Evolutionary conservation across 1,284 basidiomycete species (phyloP).

Genomic region (Cryptococcus floricola): DNA sequence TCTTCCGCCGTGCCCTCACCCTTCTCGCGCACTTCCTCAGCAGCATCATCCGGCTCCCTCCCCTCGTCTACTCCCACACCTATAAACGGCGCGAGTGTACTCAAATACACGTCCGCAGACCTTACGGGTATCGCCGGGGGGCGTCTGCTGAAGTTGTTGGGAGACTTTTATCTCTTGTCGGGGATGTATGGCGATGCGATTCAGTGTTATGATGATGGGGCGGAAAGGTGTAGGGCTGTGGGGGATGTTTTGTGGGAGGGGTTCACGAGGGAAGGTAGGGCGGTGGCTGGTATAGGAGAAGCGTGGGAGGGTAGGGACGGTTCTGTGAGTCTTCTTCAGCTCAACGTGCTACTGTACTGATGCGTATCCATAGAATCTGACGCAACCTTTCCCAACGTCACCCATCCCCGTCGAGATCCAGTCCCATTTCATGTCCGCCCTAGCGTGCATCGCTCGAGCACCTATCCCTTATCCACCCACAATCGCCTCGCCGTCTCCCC

Average conservation of each 20-base stretch:
- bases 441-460: constrained; percentile 33
- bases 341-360: background rate
- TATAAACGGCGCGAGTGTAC: background rate
- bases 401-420: constrained; percentile 43
- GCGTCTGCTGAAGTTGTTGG: constrained; percentile 77
- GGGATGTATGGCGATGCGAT: constrained; percentile 75
- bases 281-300: constrained; percentile 70
- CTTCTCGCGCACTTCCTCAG: constrained; percentile 32
- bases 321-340: constrained; percentile 48
- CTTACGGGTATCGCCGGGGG: constrained; percentile 41
- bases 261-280: constrained; percentile 74
- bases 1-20: constrained; percentile 34
- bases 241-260: constrained; percentile 83
- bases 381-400: constrained; percentile 37
- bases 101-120: constrained; percentile 35
- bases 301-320: constrained; percentile 73
- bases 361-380: constrained; percentile 18
- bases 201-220: constrained; percentile 79
- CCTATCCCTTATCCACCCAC: constrained; percentile 41
- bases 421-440: constrained; percentile 36
- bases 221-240: constrained; percentile 64
- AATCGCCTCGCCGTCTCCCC: constrained; percentile 33
- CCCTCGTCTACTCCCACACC: constrained; percentile 4
- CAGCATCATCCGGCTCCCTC: constrained; percentile 15
- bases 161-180: constrained; percentile 77